Evolutionary conservation across 2,329 filamentous ascomycete species (phyloP).

Genomic region (Colletotrichum neosansevieriae): DNA sequence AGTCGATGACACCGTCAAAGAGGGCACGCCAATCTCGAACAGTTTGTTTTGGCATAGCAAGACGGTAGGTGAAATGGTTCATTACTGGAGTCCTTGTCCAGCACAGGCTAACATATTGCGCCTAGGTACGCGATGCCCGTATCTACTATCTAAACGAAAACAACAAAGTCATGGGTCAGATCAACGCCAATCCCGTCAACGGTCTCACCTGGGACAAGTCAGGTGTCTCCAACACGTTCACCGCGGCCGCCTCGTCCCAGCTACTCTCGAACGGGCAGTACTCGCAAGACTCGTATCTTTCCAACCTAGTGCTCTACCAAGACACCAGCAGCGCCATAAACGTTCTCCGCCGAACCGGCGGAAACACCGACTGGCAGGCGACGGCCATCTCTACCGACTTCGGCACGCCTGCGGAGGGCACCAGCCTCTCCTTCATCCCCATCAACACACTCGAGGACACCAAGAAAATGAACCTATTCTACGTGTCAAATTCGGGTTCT

Average conservation of each 20-base stretch:
- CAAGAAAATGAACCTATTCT: constrained; percentile 33
- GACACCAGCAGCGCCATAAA: constrained; percentile 21
- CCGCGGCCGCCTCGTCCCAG: constrained; percentile 15
- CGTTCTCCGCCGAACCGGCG: constrained; percentile 29
- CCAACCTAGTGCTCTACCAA: constrained; percentile 36
- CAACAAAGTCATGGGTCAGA: constrained; percentile 32
- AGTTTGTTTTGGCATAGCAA: constrained; percentile 37
- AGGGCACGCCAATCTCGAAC: constrained; percentile 36
- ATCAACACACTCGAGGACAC: constrained; percentile 14
- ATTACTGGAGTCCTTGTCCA: no score
- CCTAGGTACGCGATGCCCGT: constrained; percentile 28
- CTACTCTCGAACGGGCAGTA: constrained; percentile 37
- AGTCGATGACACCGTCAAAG: constrained; percentile 24
- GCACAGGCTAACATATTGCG: background rate
- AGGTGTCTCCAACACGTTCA: constrained; percentile 29
- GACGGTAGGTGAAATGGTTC: background rate
- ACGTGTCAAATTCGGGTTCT: constrained; percentile 16
- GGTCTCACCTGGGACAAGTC: constrained; percentile 31
- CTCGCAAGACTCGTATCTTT: constrained; percentile 25
- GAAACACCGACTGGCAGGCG: constrained; percentile 25
- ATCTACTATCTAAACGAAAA: constrained; percentile 34
- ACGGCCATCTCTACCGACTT: constrained; percentile 22
- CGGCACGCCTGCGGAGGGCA: constrained; percentile 26
- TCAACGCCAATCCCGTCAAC: constrained; percentile 23
- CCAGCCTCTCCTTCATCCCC: constrained; percentile 28